Conservation (phyloP, 2,329 filamentous ascomycete species). For the Thyridium curvatum region DNA sequence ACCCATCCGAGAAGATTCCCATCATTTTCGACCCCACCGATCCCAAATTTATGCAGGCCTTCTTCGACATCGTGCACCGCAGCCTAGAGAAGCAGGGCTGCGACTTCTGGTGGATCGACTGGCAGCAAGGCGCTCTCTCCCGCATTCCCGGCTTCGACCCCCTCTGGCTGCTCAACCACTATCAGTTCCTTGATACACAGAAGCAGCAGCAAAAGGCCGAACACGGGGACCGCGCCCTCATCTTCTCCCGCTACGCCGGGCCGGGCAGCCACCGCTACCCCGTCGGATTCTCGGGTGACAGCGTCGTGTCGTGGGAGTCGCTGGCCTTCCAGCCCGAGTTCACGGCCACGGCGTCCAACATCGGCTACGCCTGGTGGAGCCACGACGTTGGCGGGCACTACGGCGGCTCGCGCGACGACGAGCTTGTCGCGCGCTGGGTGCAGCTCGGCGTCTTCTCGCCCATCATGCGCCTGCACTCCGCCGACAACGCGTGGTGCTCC, state of each 20-base stretch:
- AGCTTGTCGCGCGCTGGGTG: slow-evolving; percentile 53
- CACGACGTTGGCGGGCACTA: slow-evolving; percentile 64
- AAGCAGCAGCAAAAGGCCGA: slow-evolving; percentile 27
- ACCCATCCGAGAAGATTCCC: slow-evolving; percentile 38
- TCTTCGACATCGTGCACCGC: slow-evolving; percentile 50
- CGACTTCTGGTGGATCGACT: slow-evolving; percentile 65
- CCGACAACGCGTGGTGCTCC: slow-evolving; percentile 48
- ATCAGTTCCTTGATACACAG: slow-evolving; percentile 52
- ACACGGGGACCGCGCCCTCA: slow-evolving; percentile 32
- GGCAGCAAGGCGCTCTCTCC: slow-evolving; percentile 55
- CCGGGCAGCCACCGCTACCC: slow-evolving; percentile 59
- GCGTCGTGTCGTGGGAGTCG: slow-evolving; percentile 52
- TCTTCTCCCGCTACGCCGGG: slow-evolving; percentile 56
- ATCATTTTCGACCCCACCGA: slow-evolving; percentile 51
- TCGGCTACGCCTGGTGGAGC: slow-evolving; percentile 64
- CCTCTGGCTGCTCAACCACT: slow-evolving; percentile 60
- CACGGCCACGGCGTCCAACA: slow-evolving; percentile 59
- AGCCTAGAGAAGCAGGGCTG: slow-evolving; percentile 47
- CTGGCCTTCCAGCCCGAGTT: slow-evolving; percentile 61
- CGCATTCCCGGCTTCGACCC: slow-evolving; percentile 53
- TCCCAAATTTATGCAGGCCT: slow-evolving; percentile 49
- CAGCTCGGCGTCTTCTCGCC: slow-evolving; percentile 57
- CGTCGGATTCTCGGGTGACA: slow-evolving; percentile 59
- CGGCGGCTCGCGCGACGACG: slow-evolving; percentile 47
- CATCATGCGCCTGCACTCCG: slow-evolving; percentile 54